Evolutionary conservation across 331 rosid genomes (phyloP).

Genomic region (Quercus tomentella): DNA sequence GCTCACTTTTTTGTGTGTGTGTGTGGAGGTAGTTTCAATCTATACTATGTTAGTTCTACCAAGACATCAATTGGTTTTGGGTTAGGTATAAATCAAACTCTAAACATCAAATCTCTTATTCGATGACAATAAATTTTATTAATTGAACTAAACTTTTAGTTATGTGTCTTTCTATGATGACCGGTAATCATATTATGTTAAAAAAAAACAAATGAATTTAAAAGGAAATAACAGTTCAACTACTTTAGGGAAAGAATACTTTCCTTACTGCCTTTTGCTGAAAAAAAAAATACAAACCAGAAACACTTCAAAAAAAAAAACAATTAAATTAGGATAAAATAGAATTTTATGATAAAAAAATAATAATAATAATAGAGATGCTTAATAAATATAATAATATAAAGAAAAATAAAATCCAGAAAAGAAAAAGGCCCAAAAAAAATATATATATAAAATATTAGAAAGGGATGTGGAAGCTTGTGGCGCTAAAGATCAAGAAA

Average conservation of each 20-base stretch:
- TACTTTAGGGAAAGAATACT: no score
- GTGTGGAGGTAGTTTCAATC: no score
- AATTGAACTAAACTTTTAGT: no score
- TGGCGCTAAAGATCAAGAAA: constrained; percentile 1
- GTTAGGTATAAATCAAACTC: accelerated
- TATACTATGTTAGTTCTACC: not conserved
- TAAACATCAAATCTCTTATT: accelerated
- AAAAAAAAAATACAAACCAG: no score
- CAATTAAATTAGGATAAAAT: accelerated
- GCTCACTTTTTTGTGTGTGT: no score
- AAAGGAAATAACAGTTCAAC: no score
- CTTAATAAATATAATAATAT: not conserved
- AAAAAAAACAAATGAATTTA: no score
- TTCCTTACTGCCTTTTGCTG: no score
- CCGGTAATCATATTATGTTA: not conserved
- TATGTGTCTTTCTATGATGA: accelerated
- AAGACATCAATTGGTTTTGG: accelerated
- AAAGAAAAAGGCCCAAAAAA: not conserved
- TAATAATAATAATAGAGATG: no score
- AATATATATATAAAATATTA: not conserved
- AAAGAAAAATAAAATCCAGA: not conserved
- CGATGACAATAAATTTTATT: accelerated
- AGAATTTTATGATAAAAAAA: no score
- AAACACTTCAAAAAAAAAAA: no score
- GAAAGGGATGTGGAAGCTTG: constrained; percentile 29